These are phyloP conservation scores for Quercus robur DNA, from an alignment of 306 rosid species.

Conservation along the genomic window DNA sequence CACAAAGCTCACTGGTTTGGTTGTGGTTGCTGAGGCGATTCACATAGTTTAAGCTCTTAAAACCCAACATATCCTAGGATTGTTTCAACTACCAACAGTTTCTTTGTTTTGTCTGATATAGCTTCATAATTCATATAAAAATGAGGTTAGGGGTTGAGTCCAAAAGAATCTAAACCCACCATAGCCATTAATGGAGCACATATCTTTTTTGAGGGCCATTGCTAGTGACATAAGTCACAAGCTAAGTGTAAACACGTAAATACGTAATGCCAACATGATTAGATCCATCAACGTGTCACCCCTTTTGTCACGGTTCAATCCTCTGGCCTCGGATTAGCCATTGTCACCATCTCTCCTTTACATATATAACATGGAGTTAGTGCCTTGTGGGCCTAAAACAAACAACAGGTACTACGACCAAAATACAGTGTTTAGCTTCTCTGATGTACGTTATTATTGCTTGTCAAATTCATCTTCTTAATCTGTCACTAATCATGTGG, in stretches of 20 bases:
- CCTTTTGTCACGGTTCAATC: background rate
- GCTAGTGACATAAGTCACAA: background rate
- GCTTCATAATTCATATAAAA: background rate
- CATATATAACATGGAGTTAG: background rate
- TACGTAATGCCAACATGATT: background rate
- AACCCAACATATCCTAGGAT: background rate
- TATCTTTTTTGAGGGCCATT: background rate
- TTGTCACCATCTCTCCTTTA: background rate
- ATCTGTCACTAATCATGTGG: too few relatives aligned
- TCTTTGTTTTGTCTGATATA: background rate
- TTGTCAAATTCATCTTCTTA: too few relatives aligned
- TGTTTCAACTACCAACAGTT: background rate
- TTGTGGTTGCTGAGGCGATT: background rate
- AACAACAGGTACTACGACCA: background rate
- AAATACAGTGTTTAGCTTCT: background rate
- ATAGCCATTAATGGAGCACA: background rate
- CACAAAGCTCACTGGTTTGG: background rate
- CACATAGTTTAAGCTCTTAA: background rate
- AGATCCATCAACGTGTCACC: background rate
- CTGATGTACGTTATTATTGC: too few relatives aligned
- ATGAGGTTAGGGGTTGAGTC: background rate
- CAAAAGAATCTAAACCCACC: background rate
- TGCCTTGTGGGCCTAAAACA: background rate
- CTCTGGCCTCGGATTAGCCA: background rate
- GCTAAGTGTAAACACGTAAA: too few relatives aligned